Evolutionary conservation across 2,329 filamentous ascomycete species (phyloP).

Genomic region (Alternaria sp.): DNA sequence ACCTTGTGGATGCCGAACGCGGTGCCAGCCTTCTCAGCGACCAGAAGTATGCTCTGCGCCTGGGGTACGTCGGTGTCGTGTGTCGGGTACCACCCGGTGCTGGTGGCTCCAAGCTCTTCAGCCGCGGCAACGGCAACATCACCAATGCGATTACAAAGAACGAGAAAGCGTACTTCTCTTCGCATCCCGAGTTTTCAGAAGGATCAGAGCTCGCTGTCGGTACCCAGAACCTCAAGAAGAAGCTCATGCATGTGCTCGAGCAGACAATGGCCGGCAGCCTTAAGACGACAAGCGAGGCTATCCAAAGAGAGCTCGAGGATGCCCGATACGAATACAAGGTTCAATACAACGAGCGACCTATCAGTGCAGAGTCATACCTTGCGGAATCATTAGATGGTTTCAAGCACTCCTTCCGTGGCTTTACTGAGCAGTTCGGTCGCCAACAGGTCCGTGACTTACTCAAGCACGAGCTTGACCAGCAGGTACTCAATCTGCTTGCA

Average conservation of each 20-base stretch:
- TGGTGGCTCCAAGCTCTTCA: conserved; percentile 73
- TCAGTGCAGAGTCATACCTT: conserved; percentile 95
- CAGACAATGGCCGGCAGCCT: conserved; percentile 96
- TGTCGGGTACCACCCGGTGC: conserved; percentile 74
- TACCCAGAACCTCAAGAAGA: conserved; percentile 86
- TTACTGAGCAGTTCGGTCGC: conserved; percentile 86
- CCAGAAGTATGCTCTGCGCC: conserved; percentile 89
- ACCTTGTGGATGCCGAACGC: conserved; percentile 83
- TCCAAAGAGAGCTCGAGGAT: conserved; percentile 93
- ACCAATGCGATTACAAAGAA: conserved; percentile 83
- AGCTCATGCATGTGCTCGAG: conserved; percentile 95
- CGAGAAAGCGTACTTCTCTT: conserved; percentile 83
- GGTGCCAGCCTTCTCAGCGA: conserved; percentile 82
- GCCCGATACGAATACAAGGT: conserved; percentile 99
- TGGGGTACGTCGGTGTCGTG: conserved; percentile 96
- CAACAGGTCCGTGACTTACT: conserved; percentile 87
- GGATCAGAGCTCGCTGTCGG: conserved; percentile 77
- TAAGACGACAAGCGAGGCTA: conserved; percentile 87
- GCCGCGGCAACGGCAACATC: conserved; percentile 80
- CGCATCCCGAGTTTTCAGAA: conserved; percentile 83
- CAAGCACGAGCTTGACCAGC: conserved; percentile 91
- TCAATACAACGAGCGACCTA: conserved; percentile 94
- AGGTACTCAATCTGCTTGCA: conserved; percentile 89
- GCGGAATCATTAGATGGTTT: conserved; percentile 94
- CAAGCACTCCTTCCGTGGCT: conserved; percentile 97